Conservation (phyloP, 768 basidiomycete species). For the Lyophyllum atratum region DNA sequence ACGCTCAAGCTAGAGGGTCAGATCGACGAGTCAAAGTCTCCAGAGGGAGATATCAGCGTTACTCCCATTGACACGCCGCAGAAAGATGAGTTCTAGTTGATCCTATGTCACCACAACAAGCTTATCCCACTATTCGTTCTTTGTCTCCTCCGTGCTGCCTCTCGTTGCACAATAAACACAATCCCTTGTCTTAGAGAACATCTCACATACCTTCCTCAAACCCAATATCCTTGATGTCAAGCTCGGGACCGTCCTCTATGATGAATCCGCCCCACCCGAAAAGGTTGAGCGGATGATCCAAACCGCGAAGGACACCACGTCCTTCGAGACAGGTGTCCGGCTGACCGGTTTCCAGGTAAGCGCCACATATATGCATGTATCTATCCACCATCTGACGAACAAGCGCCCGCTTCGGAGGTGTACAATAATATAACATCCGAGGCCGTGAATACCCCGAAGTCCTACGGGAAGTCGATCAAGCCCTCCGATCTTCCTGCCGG, state of each 20-base stretch:
- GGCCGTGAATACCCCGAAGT: constrained; percentile 68
- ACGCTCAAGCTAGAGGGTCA: constrained; percentile 74
- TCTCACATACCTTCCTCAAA: constrained; percentile 68
- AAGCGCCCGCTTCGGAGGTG: constrained; percentile 48
- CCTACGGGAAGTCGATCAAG: constrained; percentile 79
- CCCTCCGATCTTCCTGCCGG: constrained; percentile 72
- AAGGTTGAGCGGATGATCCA: constrained; percentile 81
- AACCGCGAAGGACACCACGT: constrained; percentile 71
- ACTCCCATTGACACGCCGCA: constrained; percentile 11
- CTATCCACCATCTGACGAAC: background rate
- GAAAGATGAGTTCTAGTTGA: constrained; percentile 20
- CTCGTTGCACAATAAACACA: constrained; percentile 35
- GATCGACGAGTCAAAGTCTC: constrained; percentile 36
- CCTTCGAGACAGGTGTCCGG: constrained; percentile 71
- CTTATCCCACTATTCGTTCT: background rate
- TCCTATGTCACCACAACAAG: background rate
- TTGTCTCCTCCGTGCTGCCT: background rate
- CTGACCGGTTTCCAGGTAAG: constrained; percentile 91
- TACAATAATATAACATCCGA: constrained; percentile 59
- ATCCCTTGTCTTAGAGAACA: constrained; percentile 85
- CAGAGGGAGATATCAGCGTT: constrained; percentile 16
- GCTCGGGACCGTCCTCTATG: constrained; percentile 89
- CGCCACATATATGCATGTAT: background rate
- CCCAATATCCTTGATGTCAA: constrained; percentile 93
- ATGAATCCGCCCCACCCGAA: constrained; percentile 61